These are phyloP conservation scores for Fusarium papillatum DNA, from an alignment of 2,329 filamentous ascomycete species.

Conservation along the genomic window DNA sequence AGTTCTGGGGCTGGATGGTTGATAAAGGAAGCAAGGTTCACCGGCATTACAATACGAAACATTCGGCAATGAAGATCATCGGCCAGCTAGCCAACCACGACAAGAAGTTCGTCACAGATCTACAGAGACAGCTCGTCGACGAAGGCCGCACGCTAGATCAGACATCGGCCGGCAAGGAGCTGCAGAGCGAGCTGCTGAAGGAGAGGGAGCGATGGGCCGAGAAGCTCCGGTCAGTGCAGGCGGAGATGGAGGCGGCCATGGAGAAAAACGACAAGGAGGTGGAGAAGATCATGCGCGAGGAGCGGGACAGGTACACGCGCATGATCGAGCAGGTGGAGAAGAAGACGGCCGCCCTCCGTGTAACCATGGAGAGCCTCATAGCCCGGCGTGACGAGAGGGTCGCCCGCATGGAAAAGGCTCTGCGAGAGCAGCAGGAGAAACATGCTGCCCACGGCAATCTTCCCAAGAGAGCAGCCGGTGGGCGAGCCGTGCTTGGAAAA, in stretches of 20 bases:
- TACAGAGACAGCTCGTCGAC: background rate
- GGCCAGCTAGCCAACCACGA: background rate
- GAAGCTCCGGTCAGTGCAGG: background rate
- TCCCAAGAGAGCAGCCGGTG: background rate
- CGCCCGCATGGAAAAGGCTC: background rate
- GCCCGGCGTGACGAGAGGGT: background rate
- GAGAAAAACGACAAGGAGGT: background rate
- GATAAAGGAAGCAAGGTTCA: background rate
- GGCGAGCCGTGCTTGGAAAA: background rate
- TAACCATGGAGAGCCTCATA: background rate
- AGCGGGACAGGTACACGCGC: background rate
- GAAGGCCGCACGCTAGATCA: background rate
- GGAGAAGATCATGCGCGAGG: background rate
- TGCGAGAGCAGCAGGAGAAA: background rate
- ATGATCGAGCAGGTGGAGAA: background rate
- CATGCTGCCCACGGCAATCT: background rate
- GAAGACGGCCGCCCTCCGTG: background rate
- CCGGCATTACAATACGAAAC: background rate
- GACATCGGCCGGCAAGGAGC: background rate
- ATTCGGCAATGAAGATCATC: background rate
- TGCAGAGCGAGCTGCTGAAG: background rate
- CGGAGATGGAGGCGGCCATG: background rate
- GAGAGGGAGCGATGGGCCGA: background rate
- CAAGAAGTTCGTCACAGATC: background rate
- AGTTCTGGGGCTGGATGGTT: background rate